Evolutionary conservation across 148 eudicot species (phyloP), one percentile per base, ranked within the genome.

Genomic region (Rhododendron ferrugineum): DNA sequence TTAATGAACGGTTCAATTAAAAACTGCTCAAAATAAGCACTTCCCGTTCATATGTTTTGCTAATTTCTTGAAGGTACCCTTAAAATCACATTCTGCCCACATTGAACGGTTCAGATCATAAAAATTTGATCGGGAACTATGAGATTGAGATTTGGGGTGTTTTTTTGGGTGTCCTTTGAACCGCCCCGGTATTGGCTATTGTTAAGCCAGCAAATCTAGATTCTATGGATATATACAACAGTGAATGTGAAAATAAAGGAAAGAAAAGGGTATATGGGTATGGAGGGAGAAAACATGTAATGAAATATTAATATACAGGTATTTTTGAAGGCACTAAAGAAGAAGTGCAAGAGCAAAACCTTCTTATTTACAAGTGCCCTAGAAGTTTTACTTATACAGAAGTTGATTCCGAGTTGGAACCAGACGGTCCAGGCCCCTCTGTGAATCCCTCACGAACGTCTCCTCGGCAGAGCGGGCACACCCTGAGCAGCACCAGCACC

Each of bases 381-480:
- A 13, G 58, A 82, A 83, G 40, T 16, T 34, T 60, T 32, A 13
- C 37, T 52, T 52, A 87, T 54, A n/a, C n/a, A 80, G 84, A 84
- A 62, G 58, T 20, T 32, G 52, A 60, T 86, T 73, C 88, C 76
- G 90, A 84, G 89, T 64, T 88, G 49, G 91, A 86, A 36, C 82
- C 79, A 74, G 90, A 84, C 1, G 44, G 44, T 40, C 44, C 44
- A 40, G 44, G 44, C 32, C 70, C 84, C 80, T 88, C 92, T 26
- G 82, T 79, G 74, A 83, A 60, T 37, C 85, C 93, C 83, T 88
- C 93, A 77, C 92, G 88, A 79, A 95, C 95, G 86, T 92, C 94
- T 82, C 95, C 91, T 76, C 98, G 95, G 84, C 98, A 95, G 52
- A 95, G 94, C 13, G 98, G 98, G 86, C 98, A 95, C 42, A 95